Percentiles rank a stretch among this genome's conserved stretches.
Evolutionary conservation across 2,329 filamentous ascomycete species (phyloP).

Genomic region (Epichloe gansuensis): DNA sequence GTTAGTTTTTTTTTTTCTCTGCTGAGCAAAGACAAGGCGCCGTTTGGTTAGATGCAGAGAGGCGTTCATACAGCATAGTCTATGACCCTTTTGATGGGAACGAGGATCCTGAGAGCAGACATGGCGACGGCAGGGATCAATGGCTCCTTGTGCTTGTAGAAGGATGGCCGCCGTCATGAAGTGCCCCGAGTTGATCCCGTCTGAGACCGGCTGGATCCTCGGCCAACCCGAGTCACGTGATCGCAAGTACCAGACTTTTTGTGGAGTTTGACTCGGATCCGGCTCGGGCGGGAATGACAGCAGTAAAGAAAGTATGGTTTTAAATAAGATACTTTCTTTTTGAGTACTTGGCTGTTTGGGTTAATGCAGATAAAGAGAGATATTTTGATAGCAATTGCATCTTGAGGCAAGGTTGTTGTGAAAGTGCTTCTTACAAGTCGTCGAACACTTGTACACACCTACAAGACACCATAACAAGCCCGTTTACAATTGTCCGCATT

Average conservation of each 20-base stretch:
- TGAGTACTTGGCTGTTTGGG: too few relatives aligned
- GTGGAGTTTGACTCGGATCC: not conserved
- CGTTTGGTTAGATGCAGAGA: not conserved
- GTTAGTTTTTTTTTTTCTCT: not conserved
- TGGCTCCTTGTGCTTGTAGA: not conserved
- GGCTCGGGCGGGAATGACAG: not conserved
- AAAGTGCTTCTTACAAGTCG: not conserved
- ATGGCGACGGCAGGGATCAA: slow-evolving; percentile 23
- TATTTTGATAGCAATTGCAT: not conserved
- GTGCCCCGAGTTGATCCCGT: slow-evolving; percentile 19
- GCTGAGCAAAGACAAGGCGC: not conserved
- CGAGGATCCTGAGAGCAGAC: slow-evolving; percentile 60
- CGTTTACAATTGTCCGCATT: not conserved
- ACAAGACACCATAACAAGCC: not conserved
- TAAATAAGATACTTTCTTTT: too few relatives aligned
- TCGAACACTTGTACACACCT: not conserved
- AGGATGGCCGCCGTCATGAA: slow-evolving; percentile 1
- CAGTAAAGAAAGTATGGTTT: too few relatives aligned
- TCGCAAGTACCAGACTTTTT: not conserved
- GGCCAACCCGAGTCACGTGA: slow-evolving; percentile 25
- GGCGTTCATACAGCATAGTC: slow-evolving; percentile 58
- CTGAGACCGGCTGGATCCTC: slow-evolving; percentile 33
- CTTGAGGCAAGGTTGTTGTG: not conserved
- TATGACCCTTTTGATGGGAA: slow-evolving; percentile 74
- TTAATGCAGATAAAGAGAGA: too few relatives aligned